Base-by-base conservation (phyloP, 345 rosid species). In the Arabis alpina region DNA sequence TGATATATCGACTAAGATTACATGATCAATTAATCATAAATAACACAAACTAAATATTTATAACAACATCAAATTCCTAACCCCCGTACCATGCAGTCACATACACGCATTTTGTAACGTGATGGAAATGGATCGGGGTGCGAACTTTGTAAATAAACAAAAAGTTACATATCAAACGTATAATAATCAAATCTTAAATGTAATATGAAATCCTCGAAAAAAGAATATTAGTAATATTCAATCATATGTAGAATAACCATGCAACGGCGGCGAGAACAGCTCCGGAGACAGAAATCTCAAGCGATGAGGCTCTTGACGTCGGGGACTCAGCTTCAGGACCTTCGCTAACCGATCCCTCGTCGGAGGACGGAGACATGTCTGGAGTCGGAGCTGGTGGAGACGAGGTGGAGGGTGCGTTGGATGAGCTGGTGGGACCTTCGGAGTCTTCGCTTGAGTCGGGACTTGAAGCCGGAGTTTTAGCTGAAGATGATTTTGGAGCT, bases 301-400 rank as follows among this genome's bases (percentile, higher is more conserved):
- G 15, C 32, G 70, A 75, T 15, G 79, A 27, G 12, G 70, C 70
- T 62, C 65, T 44, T 45, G 1, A 64, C 10, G 23, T 3, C 1
- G 79, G 74, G 41, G 70, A 0, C 8, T 12, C 2, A 32, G 70
- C 74, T 25, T 55, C 74, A 50, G 79, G 70, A 0, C 59, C 70
- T 7, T 69, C 79, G 12, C 66, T 63, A 0, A 61, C 42, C 2
- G 16, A 3, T 45, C 78, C 75, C 4, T 47, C 75, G 11, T 69
- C 75, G 0, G 71, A 0, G 0, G 62, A 14, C 1, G 79, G 79
- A 61, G 74, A 61, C 78, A 53, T 68, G n/a, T 75, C 66, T 41
- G 74, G 75, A 27, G 79, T 76, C 1, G 71, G 79, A 69, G 70
- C 32, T 30, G 79, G 79, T 4, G 79, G 79, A 14, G 79, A 76